phyloP scores from a whole-genome alignment of 768 basidiomycete genomes.

The Trametes meyenii region DNA sequence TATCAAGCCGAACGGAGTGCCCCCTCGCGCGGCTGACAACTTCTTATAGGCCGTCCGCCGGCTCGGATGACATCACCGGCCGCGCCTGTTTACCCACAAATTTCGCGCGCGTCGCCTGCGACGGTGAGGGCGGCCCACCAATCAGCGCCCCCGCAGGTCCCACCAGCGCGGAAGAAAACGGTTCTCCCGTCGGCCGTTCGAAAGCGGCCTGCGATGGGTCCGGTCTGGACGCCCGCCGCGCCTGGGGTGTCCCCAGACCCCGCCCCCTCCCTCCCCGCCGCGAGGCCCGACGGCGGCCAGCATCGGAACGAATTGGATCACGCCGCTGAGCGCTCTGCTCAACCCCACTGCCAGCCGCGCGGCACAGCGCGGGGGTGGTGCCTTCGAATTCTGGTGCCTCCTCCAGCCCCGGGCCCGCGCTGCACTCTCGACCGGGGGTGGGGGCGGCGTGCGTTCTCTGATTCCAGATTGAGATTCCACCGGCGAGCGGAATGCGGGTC shows the following conservation, averaged over 20 bases:
- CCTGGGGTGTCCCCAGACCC: slow-evolving; percentile 2
- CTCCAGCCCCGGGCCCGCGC: no score
- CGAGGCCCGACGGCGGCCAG: not conserved
- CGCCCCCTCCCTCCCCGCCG: slow-evolving; percentile 1
- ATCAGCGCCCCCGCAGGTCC: not conserved
- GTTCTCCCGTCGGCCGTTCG: not conserved
- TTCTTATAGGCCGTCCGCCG: slow-evolving; percentile 16
- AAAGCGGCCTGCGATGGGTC: not conserved
- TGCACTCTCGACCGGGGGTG: no score
- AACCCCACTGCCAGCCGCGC: not conserved
- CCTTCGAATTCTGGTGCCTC: no score
- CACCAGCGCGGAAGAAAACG: not conserved
- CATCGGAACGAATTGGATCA: not conserved
- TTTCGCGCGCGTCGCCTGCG: slow-evolving; percentile 5
- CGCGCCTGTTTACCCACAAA: slow-evolving; percentile 12
- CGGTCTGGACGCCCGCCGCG: not conserved
- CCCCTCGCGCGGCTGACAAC: not conserved
- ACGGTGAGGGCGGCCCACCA: slow-evolving; percentile 3
- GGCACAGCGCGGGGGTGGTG: no score
- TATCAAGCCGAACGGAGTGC: not conserved
- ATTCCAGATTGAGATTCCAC: no score
- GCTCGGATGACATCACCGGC: slow-evolving; percentile 20
- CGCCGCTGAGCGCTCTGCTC: not conserved
- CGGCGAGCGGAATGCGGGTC: no score
- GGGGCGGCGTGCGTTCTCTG: no score